Conservation (phyloP, 1,139 yeast species). For the Hansenula sp. region DNA sequence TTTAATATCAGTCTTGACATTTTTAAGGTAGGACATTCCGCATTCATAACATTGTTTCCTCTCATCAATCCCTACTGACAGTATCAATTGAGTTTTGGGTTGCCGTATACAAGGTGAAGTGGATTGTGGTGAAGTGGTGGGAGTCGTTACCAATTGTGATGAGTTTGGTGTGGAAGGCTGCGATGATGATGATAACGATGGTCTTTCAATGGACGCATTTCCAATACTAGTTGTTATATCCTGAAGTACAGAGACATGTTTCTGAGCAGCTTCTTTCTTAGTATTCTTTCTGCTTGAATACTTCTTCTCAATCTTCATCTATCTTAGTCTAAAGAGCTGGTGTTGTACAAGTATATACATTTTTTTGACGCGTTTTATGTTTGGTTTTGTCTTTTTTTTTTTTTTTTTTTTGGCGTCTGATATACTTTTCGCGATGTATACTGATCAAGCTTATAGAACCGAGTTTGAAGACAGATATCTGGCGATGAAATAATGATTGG, state of each 20-base stretch:
- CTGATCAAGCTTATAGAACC: too few species aligned
- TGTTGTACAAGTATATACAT: too few species aligned
- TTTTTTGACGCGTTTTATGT: too few species aligned
- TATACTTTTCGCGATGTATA: too few species aligned
- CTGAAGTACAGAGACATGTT: not conserved
- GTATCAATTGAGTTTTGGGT: constrained; percentile 9
- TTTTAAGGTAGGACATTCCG: constrained; percentile 53
- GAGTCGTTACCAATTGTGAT: constrained; percentile 4
- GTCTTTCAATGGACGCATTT: not conserved
- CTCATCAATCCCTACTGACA: constrained; percentile 14
- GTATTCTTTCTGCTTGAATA: too few species aligned
- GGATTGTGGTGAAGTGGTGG: not conserved
- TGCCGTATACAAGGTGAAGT: not conserved
- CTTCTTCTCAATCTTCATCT: too few species aligned
- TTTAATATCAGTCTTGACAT: constrained; percentile 39
- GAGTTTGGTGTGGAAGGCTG: constrained; percentile 1
- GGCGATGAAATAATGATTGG: too few species aligned
- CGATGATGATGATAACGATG: constrained; percentile 1
- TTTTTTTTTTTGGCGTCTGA: too few species aligned
- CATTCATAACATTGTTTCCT: constrained; percentile 46
- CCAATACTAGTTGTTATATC: not conserved
- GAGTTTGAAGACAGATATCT: too few species aligned
- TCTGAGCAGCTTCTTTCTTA: too few species aligned
- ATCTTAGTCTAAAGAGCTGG: too few species aligned
- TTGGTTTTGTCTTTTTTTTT: too few species aligned